phyloP scores from a whole-genome alignment of 2,329 filamentous ascomycete genomes.

The Raffaelea arxii region DNA sequence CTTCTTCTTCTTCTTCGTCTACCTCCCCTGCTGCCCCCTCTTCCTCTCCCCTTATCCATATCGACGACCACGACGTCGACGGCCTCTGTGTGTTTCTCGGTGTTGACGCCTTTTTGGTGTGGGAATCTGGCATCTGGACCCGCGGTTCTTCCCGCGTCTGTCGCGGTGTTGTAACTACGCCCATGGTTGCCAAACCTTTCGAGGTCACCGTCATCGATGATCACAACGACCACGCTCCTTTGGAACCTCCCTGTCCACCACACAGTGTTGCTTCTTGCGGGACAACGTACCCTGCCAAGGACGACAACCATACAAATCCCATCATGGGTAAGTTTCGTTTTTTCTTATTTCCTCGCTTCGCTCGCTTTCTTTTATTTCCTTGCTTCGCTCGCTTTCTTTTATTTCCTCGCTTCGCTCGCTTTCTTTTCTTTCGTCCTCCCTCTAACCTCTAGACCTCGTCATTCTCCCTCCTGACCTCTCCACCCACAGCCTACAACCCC shows the following conservation, averaged over 20 bases:
- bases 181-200: constrained; percentile 38
- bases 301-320: constrained; percentile 27
- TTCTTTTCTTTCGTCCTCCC: neutral
- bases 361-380: neutral
- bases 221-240: neutral
- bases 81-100: constrained; percentile 41
- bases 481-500: constrained; percentile 24
- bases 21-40: constrained; percentile 6
- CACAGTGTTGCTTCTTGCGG: constrained; percentile 35
- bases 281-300: constrained; percentile 28
- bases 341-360: constrained; percentile 4
- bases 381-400: neutral
- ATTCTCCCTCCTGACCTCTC: constrained; percentile 29
- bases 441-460: constrained; percentile 14
- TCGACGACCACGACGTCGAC: constrained; percentile 31
- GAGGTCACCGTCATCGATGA: constrained; percentile 28
- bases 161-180: constrained; percentile 45
- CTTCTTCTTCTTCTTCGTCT: constrained; percentile 19
- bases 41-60: constrained; percentile 25
- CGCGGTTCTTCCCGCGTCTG: constrained; percentile 27
- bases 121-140: constrained; percentile 34
- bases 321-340: constrained; percentile 30
- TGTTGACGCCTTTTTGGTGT: constrained; percentile 44
- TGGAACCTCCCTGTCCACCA: constrained; percentile 9
- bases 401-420: neutral